Conservation (phyloP, 768 basidiomycete genomes). For the Glaciozyma antarctica region DNA sequence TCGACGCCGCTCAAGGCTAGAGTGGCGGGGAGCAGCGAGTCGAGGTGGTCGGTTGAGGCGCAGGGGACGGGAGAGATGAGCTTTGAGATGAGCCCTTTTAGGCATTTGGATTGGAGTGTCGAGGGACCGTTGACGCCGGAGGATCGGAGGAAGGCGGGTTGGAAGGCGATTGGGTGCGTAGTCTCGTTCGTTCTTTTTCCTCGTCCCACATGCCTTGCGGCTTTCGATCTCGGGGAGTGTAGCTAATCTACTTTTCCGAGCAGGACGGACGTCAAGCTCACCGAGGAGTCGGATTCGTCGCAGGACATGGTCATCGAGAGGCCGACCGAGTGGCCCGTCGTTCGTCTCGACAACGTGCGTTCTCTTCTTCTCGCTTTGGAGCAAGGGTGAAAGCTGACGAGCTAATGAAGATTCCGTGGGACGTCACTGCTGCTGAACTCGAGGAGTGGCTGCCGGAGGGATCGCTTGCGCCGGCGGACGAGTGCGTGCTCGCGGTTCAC, state of each 20-base stretch:
- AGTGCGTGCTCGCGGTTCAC: constrained; percentile 23
- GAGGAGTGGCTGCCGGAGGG: constrained; percentile 22
- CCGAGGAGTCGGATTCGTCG: not conserved
- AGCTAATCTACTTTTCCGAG: not conserved
- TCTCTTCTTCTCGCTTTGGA: not conserved
- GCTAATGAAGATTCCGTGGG: constrained; percentile 12
- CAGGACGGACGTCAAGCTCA: not conserved
- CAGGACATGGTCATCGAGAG: not conserved
- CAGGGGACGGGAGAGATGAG: too few species aligned
- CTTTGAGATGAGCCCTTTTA: not conserved
- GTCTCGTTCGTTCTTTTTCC: not conserved
- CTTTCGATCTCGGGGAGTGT: too few species aligned
- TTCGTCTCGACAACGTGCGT: constrained; percentile 28
- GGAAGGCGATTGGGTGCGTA: too few species aligned
- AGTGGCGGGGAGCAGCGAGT: too few species aligned
- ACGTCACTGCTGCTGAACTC: constrained; percentile 16
- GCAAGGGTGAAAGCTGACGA: too few species aligned
- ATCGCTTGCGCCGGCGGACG: constrained; percentile 7
- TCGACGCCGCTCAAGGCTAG: too few species aligned
- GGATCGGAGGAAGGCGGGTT: too few species aligned
- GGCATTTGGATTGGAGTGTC: not conserved
- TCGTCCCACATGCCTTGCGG: not conserved
- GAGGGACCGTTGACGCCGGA: too few species aligned
- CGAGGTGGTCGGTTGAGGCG: too few species aligned
- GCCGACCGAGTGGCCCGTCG: constrained; percentile 23